These are phyloP conservation scores for Colletotrichum sp. DNA, from an alignment of 2,329 filamentous ascomycete species.

Conservation along the genomic window DNA sequence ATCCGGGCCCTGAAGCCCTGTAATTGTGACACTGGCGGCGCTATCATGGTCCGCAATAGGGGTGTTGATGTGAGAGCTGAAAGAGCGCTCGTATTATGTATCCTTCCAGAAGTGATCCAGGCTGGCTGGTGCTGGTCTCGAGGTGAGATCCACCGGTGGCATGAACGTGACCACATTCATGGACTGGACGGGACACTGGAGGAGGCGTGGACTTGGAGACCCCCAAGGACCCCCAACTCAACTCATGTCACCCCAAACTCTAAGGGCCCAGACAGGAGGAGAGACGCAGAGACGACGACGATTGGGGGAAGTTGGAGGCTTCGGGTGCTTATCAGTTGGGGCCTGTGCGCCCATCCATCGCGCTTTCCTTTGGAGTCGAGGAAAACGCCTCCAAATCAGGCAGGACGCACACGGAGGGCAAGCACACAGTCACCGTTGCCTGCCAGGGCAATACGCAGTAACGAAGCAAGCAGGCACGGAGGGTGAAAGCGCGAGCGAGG, in stretches of 20 bases:
- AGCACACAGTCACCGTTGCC: not conserved
- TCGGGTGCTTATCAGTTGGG: conserved; percentile 13
- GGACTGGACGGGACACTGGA: not conserved
- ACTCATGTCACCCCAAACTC: conserved; percentile 14
- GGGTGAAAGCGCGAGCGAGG: not conserved
- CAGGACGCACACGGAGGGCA: not conserved
- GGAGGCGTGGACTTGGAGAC: not conserved
- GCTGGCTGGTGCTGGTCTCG: not conserved
- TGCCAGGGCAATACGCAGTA: not conserved
- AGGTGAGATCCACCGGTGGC: not conserved
- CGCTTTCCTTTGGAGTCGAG: not conserved
- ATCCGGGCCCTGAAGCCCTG: not conserved
- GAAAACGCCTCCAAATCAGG: conserved; percentile 4
- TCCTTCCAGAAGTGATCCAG: not conserved
- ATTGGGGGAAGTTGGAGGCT: not conserved
- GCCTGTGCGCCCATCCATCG: conserved; percentile 13
- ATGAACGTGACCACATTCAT: not conserved
- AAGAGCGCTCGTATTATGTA: not conserved
- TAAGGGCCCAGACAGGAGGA: not conserved
- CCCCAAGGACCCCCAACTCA: conserved; percentile 5
- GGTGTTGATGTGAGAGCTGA: not conserved
- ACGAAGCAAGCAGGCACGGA: not conserved
- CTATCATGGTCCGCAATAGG: not conserved
- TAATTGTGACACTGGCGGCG: not conserved
- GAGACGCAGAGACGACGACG: not conserved